These are phyloP conservation scores for Calonectria naviculata DNA, from an alignment of 2,329 filamentous ascomycete species.

Conservation along the genomic window DNA sequence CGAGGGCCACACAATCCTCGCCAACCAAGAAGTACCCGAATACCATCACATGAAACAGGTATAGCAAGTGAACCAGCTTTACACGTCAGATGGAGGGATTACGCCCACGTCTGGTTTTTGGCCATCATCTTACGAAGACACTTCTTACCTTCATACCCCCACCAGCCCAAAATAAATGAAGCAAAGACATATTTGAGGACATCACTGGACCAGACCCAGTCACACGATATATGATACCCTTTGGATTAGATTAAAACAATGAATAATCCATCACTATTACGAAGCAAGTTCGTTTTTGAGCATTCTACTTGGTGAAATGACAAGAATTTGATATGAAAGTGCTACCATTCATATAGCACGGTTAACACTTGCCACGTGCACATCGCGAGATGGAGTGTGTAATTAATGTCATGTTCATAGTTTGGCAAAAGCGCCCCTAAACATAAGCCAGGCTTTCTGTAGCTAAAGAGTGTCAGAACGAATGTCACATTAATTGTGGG, in stretches of 20 bases:
- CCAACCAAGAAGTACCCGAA: neutral
- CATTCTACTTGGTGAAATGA: neutral
- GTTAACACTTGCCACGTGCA: neutral
- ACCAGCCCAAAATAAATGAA: neutral
- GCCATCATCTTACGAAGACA: neutral
- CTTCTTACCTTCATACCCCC: neutral
- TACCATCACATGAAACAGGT: neutral
- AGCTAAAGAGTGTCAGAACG: neutral
- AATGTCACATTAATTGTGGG: neutral
- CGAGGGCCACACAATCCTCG: neutral
- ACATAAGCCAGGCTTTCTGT: neutral
- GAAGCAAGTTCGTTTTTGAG: neutral
- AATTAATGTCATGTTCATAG: neutral
- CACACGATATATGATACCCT: conserved; percentile 17
- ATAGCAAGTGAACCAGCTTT: too few species aligned
- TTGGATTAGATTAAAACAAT: neutral
- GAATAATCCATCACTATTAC: neutral
- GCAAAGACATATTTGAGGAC: neutral
- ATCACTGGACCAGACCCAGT: neutral
- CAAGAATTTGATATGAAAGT: neutral
- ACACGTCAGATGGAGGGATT: too few species aligned
- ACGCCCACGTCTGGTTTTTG: neutral
- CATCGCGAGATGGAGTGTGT: neutral
- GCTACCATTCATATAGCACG: neutral
- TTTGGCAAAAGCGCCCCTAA: neutral